Evolutionary conservation across 2,329 filamentous ascomycete genomes (phyloP), one percentile per base, ranked within the genome.

Genomic region (Hawksworthiomyces lignivorus): DNA sequence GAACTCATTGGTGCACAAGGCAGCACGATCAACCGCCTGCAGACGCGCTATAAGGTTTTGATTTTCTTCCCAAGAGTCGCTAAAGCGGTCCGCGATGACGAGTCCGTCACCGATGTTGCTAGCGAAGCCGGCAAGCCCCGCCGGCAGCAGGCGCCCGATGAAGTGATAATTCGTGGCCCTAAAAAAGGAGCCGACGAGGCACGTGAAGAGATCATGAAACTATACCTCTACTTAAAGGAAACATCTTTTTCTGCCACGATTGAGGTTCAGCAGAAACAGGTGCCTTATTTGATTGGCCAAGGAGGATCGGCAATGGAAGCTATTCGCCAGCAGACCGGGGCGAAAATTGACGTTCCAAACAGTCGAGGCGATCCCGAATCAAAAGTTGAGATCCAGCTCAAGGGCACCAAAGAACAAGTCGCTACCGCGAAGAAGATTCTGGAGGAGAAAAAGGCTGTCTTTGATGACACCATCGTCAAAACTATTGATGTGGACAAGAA

Each of bases 401-500:
- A 88, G 74, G 92, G 92, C 41, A 94, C 87, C 19, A 92, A 94
- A 69, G 72, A 84, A 52, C 84, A 92, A 58, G 92, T 98, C 38
- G 82, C 88, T 36, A 84, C 89, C 52, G 90, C 92, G 5, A 92
- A 92, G 75, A 92, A 92, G 67, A 67, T 92, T 37, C 73, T 98
- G 19, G 80, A 90, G 61, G 84, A 92, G 65, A 88, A 89, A 66
- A 83, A 84, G 41, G 82, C 82, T 47, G 73, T 88, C 17, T 96
- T 96, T 53, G 88, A 97, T 55, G 82, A 92, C 50, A 95, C 87
- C n/a, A 73, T 96, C 38, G 78, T 82, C 14, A 81, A 83, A 66
- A 87, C 80, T 11, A 70, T 98, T 36, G 84, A 94, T 26, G 80
- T 98, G n/a, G 89, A 97, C 53, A 86, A 87, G 69, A 95, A 94